Conservation (phyloP, 345 rosid genomes). For the Nephelium lappaceum region DNA sequence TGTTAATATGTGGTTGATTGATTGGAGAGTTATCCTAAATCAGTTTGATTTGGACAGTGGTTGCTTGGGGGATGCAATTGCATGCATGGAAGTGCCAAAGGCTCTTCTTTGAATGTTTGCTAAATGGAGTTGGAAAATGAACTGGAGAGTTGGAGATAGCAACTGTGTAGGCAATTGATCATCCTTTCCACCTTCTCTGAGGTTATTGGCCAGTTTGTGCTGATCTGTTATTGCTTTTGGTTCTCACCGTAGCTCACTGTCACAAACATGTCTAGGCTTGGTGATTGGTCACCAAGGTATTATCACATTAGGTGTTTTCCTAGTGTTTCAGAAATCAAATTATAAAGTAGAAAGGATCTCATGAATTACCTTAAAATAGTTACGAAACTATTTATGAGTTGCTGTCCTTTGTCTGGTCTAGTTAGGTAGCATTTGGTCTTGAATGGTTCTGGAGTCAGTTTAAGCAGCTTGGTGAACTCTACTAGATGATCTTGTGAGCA, state of each 20-base stretch:
- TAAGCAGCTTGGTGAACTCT: neutral
- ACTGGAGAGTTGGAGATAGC: neutral
- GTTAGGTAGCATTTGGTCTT: neutral
- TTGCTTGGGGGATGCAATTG: neutral
- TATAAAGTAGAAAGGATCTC: neutral
- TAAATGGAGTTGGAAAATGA: neutral
- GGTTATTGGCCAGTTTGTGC: neutral
- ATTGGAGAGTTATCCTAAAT: neutral
- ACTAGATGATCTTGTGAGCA: too few relatives aligned
- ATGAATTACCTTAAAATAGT: neutral
- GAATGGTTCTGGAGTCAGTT: neutral
- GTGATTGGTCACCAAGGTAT: neutral
- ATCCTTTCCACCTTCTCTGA: neutral
- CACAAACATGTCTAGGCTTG: neutral
- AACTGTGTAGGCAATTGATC: neutral
- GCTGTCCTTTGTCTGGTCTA: neutral
- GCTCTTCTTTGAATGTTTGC: neutral
- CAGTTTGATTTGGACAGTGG: neutral
- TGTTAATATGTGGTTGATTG: neutral
- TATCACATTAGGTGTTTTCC: neutral
- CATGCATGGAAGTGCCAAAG: neutral
- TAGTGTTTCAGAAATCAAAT: neutral
- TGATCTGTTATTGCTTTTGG: neutral
- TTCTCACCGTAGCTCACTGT: conserved; percentile 3
- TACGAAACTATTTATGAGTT: too few relatives aligned